Conservation (phyloP, 148 eudicot species). For the Silene latifolia region DNA sequence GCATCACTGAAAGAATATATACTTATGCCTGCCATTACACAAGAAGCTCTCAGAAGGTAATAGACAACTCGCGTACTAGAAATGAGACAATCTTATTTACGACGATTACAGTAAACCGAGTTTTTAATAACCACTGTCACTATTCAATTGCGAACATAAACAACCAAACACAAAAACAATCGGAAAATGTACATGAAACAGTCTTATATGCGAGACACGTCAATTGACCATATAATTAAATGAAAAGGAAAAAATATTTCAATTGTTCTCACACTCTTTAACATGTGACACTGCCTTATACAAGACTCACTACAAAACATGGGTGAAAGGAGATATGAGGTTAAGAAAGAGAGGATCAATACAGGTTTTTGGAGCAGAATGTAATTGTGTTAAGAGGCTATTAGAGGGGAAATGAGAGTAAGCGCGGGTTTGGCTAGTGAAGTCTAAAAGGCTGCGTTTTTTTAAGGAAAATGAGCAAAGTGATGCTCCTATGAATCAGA, state of each 20-base stretch:
- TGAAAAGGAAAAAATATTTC: too few relatives aligned
- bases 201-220: neutral
- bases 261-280: neutral
- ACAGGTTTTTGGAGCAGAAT: too few relatives aligned
- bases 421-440: too few relatives aligned
- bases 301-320: neutral
- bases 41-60: constrained; percentile 5
- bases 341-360: too few relatives aligned
- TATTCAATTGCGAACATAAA: neutral
- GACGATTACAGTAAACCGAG: neutral
- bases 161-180: neutral
- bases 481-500: too few relatives aligned
- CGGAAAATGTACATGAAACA: neutral
- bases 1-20: constrained; percentile 79
- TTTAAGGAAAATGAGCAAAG: too few relatives aligned
- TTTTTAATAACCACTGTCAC: neutral
- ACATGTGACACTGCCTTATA: neutral
- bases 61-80: neutral
- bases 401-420: too few relatives aligned
- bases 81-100: neutral
- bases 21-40: constrained; percentile 50
- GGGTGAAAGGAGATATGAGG: too few relatives aligned
- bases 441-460: too few relatives aligned
- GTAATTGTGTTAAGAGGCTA: too few relatives aligned
- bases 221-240: too few relatives aligned